phyloP scores from a whole-genome alignment of 1,139 yeast genomes.

The Yamadazyma triangularis region DNA sequence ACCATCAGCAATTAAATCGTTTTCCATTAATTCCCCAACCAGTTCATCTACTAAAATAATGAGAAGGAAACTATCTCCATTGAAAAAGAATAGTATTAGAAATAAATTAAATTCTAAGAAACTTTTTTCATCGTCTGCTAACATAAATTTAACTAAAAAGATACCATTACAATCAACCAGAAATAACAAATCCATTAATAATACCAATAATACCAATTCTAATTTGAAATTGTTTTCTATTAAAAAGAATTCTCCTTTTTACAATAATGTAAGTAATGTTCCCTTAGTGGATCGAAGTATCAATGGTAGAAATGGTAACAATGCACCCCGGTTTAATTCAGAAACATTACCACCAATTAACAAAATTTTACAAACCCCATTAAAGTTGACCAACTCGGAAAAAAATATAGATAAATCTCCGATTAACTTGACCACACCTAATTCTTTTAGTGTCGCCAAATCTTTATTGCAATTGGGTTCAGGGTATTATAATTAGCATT shows the following conservation, averaged over 20 bases:
- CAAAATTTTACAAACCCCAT: constrained; percentile 45
- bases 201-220: constrained; percentile 4
- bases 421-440: constrained; percentile 36
- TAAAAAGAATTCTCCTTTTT: constrained; percentile 26
- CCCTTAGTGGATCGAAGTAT: constrained; percentile 6
- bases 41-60: constrained; percentile 14
- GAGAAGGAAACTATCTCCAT: constrained; percentile 1
- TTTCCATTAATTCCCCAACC: constrained; percentile 7
- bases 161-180: constrained; percentile 15
- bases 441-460: constrained; percentile 46
- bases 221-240: constrained; percentile 31
- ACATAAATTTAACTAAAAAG: constrained; percentile 12
- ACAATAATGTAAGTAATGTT: constrained; percentile 11
- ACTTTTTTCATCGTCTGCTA: constrained; percentile 6
- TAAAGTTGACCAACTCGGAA: constrained; percentile 20
- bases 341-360: constrained; percentile 35
- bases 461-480: constrained; percentile 43
- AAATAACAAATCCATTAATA: neutral
- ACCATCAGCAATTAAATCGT: constrained; percentile 1
- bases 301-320: no score
- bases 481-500: constrained; percentile 11
- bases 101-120: constrained; percentile 4
- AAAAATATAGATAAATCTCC: constrained; percentile 28
- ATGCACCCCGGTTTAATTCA: constrained; percentile 1
- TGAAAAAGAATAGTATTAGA: neutral